phyloP scores from a whole-genome alignment of 192 early-diverging fungal species.

The Entomortierella lignicola region DNA sequence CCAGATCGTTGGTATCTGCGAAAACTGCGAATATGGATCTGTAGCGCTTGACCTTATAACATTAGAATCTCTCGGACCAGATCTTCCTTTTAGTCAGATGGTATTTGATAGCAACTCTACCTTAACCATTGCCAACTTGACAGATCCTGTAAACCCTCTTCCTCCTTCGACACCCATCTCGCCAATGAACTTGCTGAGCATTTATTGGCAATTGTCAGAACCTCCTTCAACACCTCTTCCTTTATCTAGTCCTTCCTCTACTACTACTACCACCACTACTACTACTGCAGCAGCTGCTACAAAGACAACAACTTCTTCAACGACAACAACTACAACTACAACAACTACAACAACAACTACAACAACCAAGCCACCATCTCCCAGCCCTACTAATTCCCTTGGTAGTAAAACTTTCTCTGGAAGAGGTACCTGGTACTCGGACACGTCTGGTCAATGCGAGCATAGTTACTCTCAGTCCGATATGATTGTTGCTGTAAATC shows the following conservation, averaged over 20 bases:
- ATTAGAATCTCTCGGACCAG: constrained; percentile 5
- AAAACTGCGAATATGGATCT: constrained; percentile 43
- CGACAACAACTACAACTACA: constrained; percentile 5
- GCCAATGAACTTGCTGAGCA: constrained; percentile 22
- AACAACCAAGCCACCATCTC: constrained; percentile 1
- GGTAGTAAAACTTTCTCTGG: constrained; percentile 18
- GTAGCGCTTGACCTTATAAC: constrained; percentile 9
- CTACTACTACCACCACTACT: constrained; percentile 4
- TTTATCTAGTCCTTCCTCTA: neutral
- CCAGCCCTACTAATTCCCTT: neutral
- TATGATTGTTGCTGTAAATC: constrained; percentile 47
- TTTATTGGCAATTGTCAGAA: constrained; percentile 23
- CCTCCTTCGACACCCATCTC: constrained; percentile 21
- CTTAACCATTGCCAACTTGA: constrained; percentile 27
- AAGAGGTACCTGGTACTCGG: constrained; percentile 50
- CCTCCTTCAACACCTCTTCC: constrained; percentile 5
- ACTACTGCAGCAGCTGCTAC: neutral
- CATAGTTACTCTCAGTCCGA: constrained; percentile 44
- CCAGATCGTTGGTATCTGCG: constrained; percentile 45
- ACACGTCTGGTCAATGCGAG: constrained; percentile 48
- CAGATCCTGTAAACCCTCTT: constrained; percentile 16
- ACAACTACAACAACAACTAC: neutral
- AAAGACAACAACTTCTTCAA: neutral
- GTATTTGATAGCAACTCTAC: constrained; percentile 21
- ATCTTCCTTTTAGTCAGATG: constrained; percentile 20